Evolutionary conservation across 345 rosid species (phyloP).

Genomic region (Salix koriyanagi): DNA sequence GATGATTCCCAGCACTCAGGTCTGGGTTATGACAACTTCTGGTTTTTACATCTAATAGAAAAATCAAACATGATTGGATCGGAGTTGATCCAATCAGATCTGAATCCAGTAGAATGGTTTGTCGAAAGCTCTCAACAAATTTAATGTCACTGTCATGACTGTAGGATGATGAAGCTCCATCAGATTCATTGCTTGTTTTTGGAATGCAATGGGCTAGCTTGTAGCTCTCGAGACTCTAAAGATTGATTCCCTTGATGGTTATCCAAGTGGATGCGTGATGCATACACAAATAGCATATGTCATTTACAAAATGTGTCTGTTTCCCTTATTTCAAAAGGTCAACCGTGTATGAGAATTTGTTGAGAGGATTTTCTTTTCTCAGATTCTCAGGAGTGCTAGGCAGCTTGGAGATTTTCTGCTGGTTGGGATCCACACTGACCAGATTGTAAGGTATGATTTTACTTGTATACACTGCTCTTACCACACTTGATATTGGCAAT

Average conservation of each 20-base stretch:
- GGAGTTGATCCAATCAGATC: background rate
- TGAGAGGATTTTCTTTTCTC: background rate
- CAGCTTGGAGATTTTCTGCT: slow-evolving; percentile 92
- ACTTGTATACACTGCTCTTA: background rate
- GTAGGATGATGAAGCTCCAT: background rate
- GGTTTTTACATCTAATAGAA: background rate
- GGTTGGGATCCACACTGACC: slow-evolving; percentile 86
- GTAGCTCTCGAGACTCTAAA: background rate
- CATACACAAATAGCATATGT: background rate
- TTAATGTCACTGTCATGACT: background rate
- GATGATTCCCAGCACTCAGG: background rate
- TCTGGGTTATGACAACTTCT: background rate
- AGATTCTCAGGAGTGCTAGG: slow-evolving; percentile 86
- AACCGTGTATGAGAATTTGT: background rate
- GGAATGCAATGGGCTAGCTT: background rate
- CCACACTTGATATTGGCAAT: background rate
- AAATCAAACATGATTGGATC: background rate
- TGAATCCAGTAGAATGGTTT: background rate
- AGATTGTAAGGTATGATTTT: slow-evolving; percentile 66
- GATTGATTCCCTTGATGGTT: background rate
- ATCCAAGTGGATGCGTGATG: background rate
- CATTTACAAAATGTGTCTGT: background rate
- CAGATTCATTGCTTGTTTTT: background rate
- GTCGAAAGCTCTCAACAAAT: background rate
- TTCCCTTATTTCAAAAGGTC: background rate